Conservation (phyloP, 495 filamentous ascomycete species). For the Aspergillus haitiensis region DNA sequence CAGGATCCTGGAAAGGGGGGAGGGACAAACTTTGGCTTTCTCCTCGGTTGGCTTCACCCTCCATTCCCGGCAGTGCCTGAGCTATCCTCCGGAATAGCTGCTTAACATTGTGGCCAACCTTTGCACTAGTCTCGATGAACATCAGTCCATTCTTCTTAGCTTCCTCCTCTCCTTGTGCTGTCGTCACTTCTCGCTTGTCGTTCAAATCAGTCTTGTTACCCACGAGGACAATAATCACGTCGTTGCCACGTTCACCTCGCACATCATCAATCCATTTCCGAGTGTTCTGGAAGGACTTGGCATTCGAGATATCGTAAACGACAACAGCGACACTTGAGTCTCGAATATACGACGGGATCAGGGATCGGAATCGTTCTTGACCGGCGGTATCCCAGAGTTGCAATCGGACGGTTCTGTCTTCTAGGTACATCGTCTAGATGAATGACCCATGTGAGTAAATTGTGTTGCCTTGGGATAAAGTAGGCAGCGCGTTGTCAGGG, state of each 20-base stretch:
- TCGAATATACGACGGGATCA: conserved; percentile 97
- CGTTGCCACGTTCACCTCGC: conserved; percentile 90
- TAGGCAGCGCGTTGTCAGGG: not conserved
- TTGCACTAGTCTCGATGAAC: conserved; percentile 98
- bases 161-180: conserved; percentile 92
- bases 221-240: conserved; percentile 97
- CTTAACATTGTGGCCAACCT: conserved; percentile 98
- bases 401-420: conserved; percentile 94
- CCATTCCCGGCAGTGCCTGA: conserved; percentile 96
- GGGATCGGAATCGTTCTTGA: conserved; percentile 92
- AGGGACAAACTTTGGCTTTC: conserved; percentile 62
- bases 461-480: not conserved
- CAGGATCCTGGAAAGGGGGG: not conserved
- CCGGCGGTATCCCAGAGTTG: conserved; percentile 99
- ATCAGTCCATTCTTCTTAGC: conserved; percentile 96
- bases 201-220: conserved; percentile 99
- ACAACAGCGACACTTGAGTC: conserved; percentile 96
- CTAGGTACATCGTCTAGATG: conserved; percentile 93
- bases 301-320: conserved; percentile 97
- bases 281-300: conserved; percentile 95
- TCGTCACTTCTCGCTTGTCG: conserved; percentile 95
- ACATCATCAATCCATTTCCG: conserved; percentile 99
- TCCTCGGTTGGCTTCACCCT: conserved; percentile 67
- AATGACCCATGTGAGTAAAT: not conserved
- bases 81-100: conserved; percentile 94